phyloP scores from a whole-genome alignment of 345 rosid genomes.

The Eucalyptus globulus region DNA sequence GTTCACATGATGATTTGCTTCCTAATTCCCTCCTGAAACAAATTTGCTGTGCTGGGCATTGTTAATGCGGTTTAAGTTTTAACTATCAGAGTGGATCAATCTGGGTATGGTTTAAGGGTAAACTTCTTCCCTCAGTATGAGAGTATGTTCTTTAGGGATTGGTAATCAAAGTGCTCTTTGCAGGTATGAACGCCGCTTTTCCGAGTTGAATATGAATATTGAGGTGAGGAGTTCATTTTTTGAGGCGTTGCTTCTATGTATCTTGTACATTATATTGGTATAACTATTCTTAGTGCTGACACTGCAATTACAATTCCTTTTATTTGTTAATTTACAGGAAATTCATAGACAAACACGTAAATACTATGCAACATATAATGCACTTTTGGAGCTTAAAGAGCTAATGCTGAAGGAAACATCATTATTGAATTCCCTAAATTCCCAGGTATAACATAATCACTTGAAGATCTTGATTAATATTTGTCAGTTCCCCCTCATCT shows the following conservation, averaged over 20 bases:
- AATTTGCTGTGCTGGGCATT: background rate
- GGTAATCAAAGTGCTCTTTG: background rate
- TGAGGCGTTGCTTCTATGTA: background rate
- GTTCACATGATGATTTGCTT: background rate
- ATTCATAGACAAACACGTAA: constrained; percentile 71
- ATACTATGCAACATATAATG: constrained; percentile 71
- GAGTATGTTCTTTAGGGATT: background rate
- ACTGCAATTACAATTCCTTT: background rate
- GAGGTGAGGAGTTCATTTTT: constrained; percentile 28
- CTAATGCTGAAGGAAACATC: constrained; percentile 83
- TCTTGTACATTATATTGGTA: background rate
- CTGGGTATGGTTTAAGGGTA: background rate
- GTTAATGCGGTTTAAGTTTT: background rate
- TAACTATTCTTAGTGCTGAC: background rate
- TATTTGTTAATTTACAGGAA: constrained; percentile 29
- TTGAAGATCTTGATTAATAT: background rate
- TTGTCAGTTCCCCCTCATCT: background rate
- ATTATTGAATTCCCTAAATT: constrained; percentile 65
- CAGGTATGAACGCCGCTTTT: constrained; percentile 73
- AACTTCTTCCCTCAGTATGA: background rate
- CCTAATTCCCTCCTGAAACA: background rate
- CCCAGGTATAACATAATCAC: constrained; percentile 33
- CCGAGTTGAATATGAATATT: constrained; percentile 66
- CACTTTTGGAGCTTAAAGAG: constrained; percentile 76
- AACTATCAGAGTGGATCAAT: background rate